A percentile compares a stretch with the other conserved stretches of the same genome.
Conservation (phyloP, 768 basidiomycete genomes). For the Tephrocybe sp. region DNA sequence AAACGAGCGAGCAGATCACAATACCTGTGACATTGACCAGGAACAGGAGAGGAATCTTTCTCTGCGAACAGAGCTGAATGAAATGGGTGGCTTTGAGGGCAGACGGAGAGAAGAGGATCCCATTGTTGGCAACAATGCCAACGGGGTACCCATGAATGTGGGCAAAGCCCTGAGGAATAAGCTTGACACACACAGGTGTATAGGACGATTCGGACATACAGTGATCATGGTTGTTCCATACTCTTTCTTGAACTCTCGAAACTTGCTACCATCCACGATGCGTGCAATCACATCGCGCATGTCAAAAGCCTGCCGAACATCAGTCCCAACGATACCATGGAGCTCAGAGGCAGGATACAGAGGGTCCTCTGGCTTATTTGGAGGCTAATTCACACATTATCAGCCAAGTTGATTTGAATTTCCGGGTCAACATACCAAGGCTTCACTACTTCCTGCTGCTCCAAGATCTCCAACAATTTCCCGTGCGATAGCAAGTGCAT, state of each 20-base stretch:
- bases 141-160: slow-evolving; percentile 86
- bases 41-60: slow-evolving; percentile 86
- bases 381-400: slow-evolving; percentile 42
- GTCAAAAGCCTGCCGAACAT: slow-evolving; percentile 84
- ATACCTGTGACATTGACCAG: slow-evolving; percentile 91
- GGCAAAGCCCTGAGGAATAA: slow-evolving; percentile 71
- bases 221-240: slow-evolving; percentile 91
- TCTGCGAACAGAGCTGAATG: slow-evolving; percentile 90
- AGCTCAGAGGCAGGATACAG: slow-evolving; percentile 79
- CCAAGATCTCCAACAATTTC: slow-evolving; percentile 78
- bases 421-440: slow-evolving; percentile 39
- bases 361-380: slow-evolving; percentile 62
- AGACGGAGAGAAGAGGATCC: slow-evolving; percentile 90
- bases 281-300: slow-evolving; percentile 94
- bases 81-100: slow-evolving; percentile 95
- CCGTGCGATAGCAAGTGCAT: slow-evolving; percentile 78
- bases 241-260: slow-evolving; percentile 95
- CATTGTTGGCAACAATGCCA: slow-evolving; percentile 92
- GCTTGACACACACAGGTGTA: background rate
- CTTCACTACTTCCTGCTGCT: slow-evolving; percentile 48
- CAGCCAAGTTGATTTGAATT: background rate
- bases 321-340: slow-evolving; percentile 89
- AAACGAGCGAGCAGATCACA: slow-evolving; percentile 3
- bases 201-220: slow-evolving; percentile 42
- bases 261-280: slow-evolving; percentile 86